phyloP scores from a whole-genome alignment of 78 protist genomes.

The Protostelium mycophagum region DNA sequence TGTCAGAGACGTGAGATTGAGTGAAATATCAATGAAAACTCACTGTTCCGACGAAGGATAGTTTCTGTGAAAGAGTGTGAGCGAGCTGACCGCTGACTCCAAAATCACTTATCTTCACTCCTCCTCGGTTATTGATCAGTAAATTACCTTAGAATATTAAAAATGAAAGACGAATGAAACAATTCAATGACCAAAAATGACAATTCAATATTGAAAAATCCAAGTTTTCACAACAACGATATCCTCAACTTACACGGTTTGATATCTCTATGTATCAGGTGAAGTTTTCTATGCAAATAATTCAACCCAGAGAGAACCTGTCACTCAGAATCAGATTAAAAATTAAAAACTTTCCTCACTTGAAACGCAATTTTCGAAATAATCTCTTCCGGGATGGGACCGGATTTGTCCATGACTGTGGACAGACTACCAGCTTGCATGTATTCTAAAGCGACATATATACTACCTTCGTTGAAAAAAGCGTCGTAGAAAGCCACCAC shows the following conservation, averaged over 20 bases:
- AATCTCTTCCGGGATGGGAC: slow-evolving; percentile 42
- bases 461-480: slow-evolving; percentile 61
- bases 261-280: slow-evolving; percentile 72
- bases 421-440: slow-evolving; percentile 63
- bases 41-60: slow-evolving; percentile 83
- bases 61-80: slow-evolving; percentile 49
- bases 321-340: background rate
- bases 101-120: slow-evolving; percentile 78
- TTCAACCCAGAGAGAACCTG: slow-evolving; percentile 45
- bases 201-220: too few species aligned
- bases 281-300: slow-evolving; percentile 60
- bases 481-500: slow-evolving; percentile 73
- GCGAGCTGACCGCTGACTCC: slow-evolving; percentile 76
- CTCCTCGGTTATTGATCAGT: slow-evolving; percentile 40
- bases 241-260: slow-evolving; percentile 39
- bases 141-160: slow-evolving; percentile 20
- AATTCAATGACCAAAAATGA: too few species aligned
- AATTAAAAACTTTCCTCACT: background rate
- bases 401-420: slow-evolving; percentile 10
- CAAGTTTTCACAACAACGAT: too few species aligned
- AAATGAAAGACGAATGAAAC: too few species aligned
- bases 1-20: background rate
- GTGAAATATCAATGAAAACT: background rate
- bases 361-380: slow-evolving; percentile 40
- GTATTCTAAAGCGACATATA: slow-evolving; percentile 54